Percentiles rank a stretch among this genome's conserved stretches.
These are phyloP conservation scores for Puccinia horiana DNA, from an alignment of 1,284 basidiomycete species.

Conservation along the genomic window DNA sequence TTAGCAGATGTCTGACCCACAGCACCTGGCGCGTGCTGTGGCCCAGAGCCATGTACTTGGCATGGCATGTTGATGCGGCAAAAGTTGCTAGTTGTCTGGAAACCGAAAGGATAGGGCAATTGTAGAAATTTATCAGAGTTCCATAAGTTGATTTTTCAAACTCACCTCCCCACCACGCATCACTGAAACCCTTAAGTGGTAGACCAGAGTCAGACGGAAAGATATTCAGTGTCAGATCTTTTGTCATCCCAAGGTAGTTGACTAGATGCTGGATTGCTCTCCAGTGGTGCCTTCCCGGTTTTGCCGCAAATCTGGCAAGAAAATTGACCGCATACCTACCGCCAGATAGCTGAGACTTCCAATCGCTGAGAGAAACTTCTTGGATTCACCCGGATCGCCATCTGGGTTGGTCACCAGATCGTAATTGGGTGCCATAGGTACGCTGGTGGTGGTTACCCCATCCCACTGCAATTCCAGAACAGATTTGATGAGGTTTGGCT, in stretches of 20 bases:
- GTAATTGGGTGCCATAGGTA: not conserved
- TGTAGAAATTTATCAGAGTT: not conserved
- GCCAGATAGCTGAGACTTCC: not conserved
- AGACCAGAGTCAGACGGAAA: too few relatives aligned
- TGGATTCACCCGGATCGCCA: too few relatives aligned
- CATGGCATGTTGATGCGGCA: slow-evolving; percentile 18
- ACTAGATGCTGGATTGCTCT: not conserved
- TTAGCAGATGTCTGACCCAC: not conserved
- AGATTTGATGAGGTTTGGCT: not conserved
- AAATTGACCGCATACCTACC: slow-evolving; percentile 12
- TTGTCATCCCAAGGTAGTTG: too few relatives aligned
- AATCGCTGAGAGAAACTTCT: not conserved
- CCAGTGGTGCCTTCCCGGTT: not conserved
- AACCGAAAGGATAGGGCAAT: not conserved
- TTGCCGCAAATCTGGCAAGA: not conserved
- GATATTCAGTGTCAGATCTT: too few relatives aligned
- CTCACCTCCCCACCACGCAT: too few relatives aligned
- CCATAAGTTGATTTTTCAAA: not conserved
- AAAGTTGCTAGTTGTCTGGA: not conserved
- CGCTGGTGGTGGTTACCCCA: not conserved
- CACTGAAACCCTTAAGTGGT: not conserved
- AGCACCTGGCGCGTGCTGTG: not conserved
- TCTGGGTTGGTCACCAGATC: not conserved
- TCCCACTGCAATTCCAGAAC: not conserved
- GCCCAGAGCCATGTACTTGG: slow-evolving; percentile 23